These are phyloP conservation scores for Globisporangium splendens DNA, from an alignment of 352 stramenopile species.

Conservation along the genomic window DNA sequence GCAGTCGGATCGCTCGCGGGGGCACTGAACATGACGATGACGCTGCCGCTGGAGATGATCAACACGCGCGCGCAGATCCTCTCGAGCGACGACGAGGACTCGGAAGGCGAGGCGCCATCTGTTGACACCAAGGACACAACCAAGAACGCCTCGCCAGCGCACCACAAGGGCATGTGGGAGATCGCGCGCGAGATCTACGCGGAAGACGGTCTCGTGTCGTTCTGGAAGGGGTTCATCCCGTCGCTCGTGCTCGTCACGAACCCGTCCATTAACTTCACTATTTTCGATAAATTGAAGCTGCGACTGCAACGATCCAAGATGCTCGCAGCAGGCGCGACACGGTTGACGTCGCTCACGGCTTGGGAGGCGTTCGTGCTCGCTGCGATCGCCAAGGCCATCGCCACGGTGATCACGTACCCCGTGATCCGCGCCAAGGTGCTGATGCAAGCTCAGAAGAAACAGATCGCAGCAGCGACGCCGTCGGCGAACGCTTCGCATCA, in stretches of 20 bases:
- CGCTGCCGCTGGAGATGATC: constrained; percentile 84
- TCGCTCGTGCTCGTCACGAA: constrained; percentile 88
- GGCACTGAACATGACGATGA: constrained; percentile 87
- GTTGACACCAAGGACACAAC: constrained; percentile 1
- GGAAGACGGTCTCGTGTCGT: constrained; percentile 64
- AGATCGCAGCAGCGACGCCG: constrained; percentile 16
- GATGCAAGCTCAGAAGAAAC: constrained; percentile 80
- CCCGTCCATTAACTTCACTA: constrained; percentile 88
- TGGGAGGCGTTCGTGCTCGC: constrained; percentile 79
- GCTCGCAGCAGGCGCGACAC: constrained; percentile 27
- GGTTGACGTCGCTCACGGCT: constrained; percentile 51
- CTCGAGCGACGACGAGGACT: constrained; percentile 36
- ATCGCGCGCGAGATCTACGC: constrained; percentile 62
- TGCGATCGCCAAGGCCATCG: constrained; percentile 77
- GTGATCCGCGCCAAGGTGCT: constrained; percentile 87
- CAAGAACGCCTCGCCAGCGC: constrained; percentile 1
- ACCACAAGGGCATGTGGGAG: constrained; percentile 40
- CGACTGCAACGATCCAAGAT: constrained; percentile 54
- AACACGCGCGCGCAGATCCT: constrained; percentile 82
- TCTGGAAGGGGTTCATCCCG: constrained; percentile 87
- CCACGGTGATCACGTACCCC: constrained; percentile 85
- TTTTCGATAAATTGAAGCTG: constrained; percentile 86
- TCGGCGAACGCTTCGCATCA: constrained; percentile 3
- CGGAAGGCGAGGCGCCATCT: constrained; percentile 24
- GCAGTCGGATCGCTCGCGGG: constrained; percentile 72